Percentiles rank a stretch among this genome's conserved stretches.
Evolutionary conservation across 78 protist species (phyloP).

Genomic region (Dictyostelium citrinum): DNA sequence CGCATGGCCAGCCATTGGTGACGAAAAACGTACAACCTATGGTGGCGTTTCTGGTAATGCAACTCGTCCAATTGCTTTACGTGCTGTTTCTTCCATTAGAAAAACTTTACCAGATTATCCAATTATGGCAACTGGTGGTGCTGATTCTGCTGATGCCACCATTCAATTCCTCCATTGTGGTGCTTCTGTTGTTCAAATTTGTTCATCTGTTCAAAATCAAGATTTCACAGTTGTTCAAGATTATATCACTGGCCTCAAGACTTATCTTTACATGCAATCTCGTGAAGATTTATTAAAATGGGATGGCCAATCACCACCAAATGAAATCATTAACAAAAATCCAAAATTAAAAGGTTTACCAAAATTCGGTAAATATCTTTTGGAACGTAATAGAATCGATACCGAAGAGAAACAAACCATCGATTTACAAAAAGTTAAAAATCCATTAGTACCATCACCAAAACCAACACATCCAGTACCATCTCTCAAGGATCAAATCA

Average conservation of each 20-base stretch:
- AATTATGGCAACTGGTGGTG: slow-evolving; percentile 93
- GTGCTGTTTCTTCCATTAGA: slow-evolving; percentile 86
- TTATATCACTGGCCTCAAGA: slow-evolving; percentile 93
- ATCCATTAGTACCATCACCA: slow-evolving; percentile 5
- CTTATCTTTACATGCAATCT: slow-evolving; percentile 90
- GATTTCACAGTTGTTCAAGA: slow-evolving; percentile 96
- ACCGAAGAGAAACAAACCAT: neutral
- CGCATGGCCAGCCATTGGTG: slow-evolving; percentile 95
- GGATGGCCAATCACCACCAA: slow-evolving; percentile 93
- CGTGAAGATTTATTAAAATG: slow-evolving; percentile 89
- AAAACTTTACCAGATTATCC: slow-evolving; percentile 86
- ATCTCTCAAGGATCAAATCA: slow-evolving; percentile 58
- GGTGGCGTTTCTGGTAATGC: slow-evolving; percentile 97
- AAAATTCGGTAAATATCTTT: slow-evolving; percentile 58
- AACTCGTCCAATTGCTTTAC: slow-evolving; percentile 94
- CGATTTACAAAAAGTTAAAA: neutral
- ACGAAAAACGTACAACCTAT: slow-evolving; percentile 92
- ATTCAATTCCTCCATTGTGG: slow-evolving; percentile 94
- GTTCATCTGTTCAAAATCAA: slow-evolving; percentile 95
- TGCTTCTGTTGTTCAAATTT: slow-evolving; percentile 91
- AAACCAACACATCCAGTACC: slow-evolving; percentile 20
- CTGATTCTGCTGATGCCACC: slow-evolving; percentile 91
- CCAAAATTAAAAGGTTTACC: slow-evolving; percentile 43
- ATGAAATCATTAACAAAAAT: neutral
- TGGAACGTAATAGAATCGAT: slow-evolving; percentile 47